A percentile compares a stretch with the other conserved stretches of the same genome.
Conservation (phyloP, 768 basidiomycete genomes). For the Tricholoma hemisulphureum region DNA sequence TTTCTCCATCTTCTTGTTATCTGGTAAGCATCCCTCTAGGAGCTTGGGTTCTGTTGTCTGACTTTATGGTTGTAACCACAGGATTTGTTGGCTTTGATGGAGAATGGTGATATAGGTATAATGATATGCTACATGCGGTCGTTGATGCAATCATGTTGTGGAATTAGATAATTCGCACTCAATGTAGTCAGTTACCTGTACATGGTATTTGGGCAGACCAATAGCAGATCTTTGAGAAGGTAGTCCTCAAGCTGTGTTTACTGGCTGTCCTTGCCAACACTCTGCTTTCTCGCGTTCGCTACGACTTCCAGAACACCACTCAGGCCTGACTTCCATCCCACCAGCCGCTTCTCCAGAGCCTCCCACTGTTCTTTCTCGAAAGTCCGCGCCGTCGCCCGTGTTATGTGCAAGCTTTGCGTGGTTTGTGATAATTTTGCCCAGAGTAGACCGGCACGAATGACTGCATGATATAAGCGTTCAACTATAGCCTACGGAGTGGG, state of each 20-base stretch:
- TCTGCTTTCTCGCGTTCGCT: constrained; percentile 50
- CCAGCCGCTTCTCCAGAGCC: constrained; percentile 65
- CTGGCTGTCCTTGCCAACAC: constrained; percentile 31
- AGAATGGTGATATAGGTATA: constrained; percentile 61
- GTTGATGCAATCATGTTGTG: constrained; percentile 2
- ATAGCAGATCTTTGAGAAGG: background rate
- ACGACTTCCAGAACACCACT: constrained; percentile 70
- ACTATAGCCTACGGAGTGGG: background rate
- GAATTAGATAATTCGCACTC: constrained; percentile 3
- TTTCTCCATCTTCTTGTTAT: constrained; percentile 75
- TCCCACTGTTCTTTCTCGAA: constrained; percentile 84
- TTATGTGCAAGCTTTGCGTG: constrained; percentile 68
- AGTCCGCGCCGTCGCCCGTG: constrained; percentile 68
- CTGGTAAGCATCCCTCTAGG: constrained; percentile 45
- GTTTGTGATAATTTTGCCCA: constrained; percentile 84
- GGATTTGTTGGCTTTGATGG: constrained; percentile 87
- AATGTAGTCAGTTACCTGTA: background rate
- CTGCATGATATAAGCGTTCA: constrained; percentile 35
- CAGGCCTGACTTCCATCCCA: constrained; percentile 77
- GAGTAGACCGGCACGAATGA: constrained; percentile 76
- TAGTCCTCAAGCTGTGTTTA: constrained; percentile 9
- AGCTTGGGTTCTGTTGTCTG: background rate
- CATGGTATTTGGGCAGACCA: background rate
- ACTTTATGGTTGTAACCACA: constrained; percentile 23
- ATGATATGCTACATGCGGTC: background rate